Evolutionary conservation across 73 alveolate species (phyloP).

Genomic region (Paramecium sexaurelia): DNA sequence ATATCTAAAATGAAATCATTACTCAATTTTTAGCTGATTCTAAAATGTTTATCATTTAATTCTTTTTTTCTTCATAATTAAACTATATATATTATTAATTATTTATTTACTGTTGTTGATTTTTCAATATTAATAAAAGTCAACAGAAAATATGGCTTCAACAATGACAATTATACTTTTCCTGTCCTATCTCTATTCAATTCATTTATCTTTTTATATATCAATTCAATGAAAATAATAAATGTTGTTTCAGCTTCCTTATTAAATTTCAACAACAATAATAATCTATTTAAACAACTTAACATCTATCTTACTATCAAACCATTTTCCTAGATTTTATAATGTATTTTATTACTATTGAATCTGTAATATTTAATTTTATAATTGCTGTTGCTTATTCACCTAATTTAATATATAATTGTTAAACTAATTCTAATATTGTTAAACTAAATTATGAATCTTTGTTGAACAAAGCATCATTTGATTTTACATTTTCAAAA

Average conservation of each 20-base stretch:
- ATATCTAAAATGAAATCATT: neutral
- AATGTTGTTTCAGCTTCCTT: conserved; percentile 22
- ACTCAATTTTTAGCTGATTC: neutral
- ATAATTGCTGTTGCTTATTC: conserved; percentile 23
- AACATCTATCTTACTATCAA: conserved; percentile 14
- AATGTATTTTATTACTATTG: neutral
- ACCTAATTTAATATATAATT: conserved; percentile 28
- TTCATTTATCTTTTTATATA: conserved; percentile 50
- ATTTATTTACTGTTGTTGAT: neutral
- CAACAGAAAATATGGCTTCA: neutral
- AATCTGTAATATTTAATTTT: neutral
- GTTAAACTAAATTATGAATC: conserved; percentile 57
- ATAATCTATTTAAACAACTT: conserved; percentile 51
- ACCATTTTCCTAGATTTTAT: conserved; percentile 47
- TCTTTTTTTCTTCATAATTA: neutral
- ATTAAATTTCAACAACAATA: conserved; percentile 8
- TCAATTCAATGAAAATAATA: neutral
- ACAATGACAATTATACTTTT: neutral
- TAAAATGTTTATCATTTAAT: neutral
- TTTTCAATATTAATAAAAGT: conserved; percentile 1
- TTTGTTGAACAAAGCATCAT: conserved; percentile 49
- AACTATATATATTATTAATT: neutral
- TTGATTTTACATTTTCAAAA: conserved; percentile 60
- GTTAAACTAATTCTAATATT: conserved; percentile 48
- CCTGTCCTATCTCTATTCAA: conserved; percentile 64